A percentile compares a stretch with the other conserved stretches of the same genome.
Evolutionary conservation across 139 green algal species (phyloP).

Genomic region (Auxenochlorella protothecoides): DNA sequence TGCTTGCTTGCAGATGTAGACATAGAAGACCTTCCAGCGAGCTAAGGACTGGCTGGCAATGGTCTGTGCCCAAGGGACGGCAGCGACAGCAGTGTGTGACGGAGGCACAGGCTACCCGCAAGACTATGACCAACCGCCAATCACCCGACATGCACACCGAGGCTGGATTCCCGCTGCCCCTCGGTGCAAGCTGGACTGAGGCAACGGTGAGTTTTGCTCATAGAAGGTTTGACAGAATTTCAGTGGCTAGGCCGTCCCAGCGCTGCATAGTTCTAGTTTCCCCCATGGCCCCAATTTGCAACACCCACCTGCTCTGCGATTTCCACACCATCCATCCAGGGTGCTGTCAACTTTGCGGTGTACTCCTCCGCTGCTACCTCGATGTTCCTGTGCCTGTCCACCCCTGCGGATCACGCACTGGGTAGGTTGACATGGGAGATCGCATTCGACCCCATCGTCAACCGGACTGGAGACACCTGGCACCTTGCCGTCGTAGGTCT

Average conservation of each 20-base stretch:
- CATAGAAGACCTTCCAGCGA: too few species aligned
- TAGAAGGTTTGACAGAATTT: background rate
- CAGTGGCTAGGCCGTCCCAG: too few species aligned
- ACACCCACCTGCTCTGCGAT: background rate
- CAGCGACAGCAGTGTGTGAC: too few species aligned
- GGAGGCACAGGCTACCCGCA: too few species aligned
- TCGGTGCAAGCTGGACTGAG: background rate
- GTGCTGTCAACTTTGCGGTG: conserved; percentile 78
- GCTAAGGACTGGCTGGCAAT: too few species aligned
- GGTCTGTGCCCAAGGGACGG: too few species aligned
- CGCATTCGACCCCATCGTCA: conserved; percentile 47
- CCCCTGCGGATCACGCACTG: conserved; percentile 51
- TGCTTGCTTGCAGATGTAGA: too few species aligned
- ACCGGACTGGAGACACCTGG: conserved; percentile 76
- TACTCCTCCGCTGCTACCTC: conserved; percentile 40
- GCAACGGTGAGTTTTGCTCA: background rate
- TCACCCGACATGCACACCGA: too few species aligned
- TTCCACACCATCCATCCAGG: conserved; percentile 28
- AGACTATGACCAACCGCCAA: too few species aligned
- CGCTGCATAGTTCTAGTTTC: too few species aligned
- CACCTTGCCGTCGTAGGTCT: conserved; percentile 70
- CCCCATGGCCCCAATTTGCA: background rate
- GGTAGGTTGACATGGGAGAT: conserved; percentile 56
- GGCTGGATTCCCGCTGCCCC: background rate
- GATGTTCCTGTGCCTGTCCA: conserved; percentile 79